Base-by-base conservation (phyloP, 306 rosid genomes). In the Styphnolobium japonicum region DNA sequence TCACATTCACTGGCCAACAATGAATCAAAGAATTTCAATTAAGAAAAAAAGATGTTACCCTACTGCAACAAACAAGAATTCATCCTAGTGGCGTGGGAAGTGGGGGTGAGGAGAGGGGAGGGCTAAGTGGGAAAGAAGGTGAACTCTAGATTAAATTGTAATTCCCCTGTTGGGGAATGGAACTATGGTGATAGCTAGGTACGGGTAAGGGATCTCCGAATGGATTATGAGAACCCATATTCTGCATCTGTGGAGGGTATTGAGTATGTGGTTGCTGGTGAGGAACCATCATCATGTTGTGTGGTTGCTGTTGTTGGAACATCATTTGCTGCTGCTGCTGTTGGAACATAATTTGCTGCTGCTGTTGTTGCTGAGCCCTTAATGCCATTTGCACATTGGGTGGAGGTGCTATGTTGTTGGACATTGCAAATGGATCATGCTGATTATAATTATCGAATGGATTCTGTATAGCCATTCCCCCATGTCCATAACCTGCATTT, bases 401-500 rank as follows among this genome's bases (percentile, higher is more conserved):
- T 8, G 99, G 94, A 4, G 98, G 94, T 27, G 92, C 91, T 77
- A 93, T 49, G 87, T 45, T 74, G 78, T 67, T 84, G 22, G 98
- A 93, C 94, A 86, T 76, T 72, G 84, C 73, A 81, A 95, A 95
- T 40, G 98, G 98, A 72, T 95, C 99, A 0, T 77, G 79, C 15
- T 84, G 84, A 10, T 81, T 88, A 4, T 55, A 66, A 5, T 86
- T 87, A 16, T 91, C 89, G 39, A 91, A 92, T 52, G 94, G 92
- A 52, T 90, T 88, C 6, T 90, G 90, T 75, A 79, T 1, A 25
- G 76, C 16, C 51, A 81, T 85, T 43, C 57, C 92, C 0, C 88
- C 85, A 40, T 78, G 83, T 66, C 98, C 99, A 75, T 93, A 96
- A 16, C 98, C 98, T 43, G 98, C 99, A 82, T 90, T 89, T 72